Base-by-base conservation (phyloP, 768 basidiomycete genomes). In the Tulasnella calospora region DNA sequence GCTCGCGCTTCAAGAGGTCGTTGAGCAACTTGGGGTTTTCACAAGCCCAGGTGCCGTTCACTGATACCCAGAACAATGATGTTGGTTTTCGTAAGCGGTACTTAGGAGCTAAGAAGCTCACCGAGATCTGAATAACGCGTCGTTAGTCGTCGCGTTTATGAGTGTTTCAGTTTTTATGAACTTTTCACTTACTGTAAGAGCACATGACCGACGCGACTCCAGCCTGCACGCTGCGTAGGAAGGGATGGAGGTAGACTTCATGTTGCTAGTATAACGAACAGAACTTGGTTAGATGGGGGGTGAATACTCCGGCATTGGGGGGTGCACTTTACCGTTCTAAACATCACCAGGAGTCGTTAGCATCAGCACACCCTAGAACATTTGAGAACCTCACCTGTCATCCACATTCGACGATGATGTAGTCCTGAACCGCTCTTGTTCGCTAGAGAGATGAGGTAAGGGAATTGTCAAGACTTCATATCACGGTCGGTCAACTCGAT, bases 141-240 rank as follows among this genome's bases (percentile, higher is more conserved):
- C 13, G 33, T 70, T 23, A 30, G 61, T 44, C 8, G 21, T n/a
- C 33, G 15, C 1, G 23, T 27, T 75, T 33, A 0, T 19, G 15
- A 51, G 36, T 40, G 1, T 51, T 38, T 7, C 13, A 36, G 21
- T 19, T 51, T 2, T 9, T 9, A 19, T 33, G 17, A 33, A 21
- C 36, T 30, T 40, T 67, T 61, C 30, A 85, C 89, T 47, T 74
- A 90, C 89, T 92, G 84, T 92, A 92, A 71, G 89, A 90, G 86
- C 92, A 94, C 92, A 94, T 94, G 79, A 93, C 85, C 74, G 88
- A 88, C 0, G 90, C 86, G 13, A 92, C 90, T 36, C 92, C 93
- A 3, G 92, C 93, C 88, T 91, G 90, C 40, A 93, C 88, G n/a
- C 79, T 78, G n/a, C 73, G 35, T 0, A 81, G 75, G 78, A 82